Evolutionary conservation across 805 yeast species (phyloP), one percentile per base, ranked within the genome.

Genomic region (Ogataea ramenticola): DNA sequence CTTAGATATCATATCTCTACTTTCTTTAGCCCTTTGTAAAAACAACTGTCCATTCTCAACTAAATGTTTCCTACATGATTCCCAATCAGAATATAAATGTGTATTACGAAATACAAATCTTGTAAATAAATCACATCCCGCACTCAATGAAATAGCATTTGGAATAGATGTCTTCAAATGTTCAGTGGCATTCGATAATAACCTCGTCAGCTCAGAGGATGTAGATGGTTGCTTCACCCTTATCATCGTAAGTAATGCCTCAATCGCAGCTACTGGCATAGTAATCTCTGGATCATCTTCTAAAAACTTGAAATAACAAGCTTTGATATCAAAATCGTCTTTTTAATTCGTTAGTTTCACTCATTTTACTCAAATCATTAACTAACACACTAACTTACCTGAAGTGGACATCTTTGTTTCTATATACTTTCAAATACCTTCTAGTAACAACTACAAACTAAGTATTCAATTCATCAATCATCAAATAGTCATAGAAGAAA

Each of bases 221-320:
- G 99, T 93, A 10, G 88, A 75, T 8, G 99, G 97, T 60, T 88
- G 89, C 53, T 88, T 82, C 40, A 82, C 79, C 50, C 82, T 75
- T 26, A 91, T 66, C 65, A 93, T 75, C 9, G 93, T 85, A 24
- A 93, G 96, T 38, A 93, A 70, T 12, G 96, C 80, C 68, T 93
- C 98, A 57, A 93, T 93, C 31, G 99, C 99, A 36, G 99, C 99
- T 30, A 93, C 87, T 1, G 99, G 99, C 97, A 90, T 93, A 6
- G 99, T 90, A 80, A 93, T 86, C 45, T 93, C 98, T n/a, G 86
- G 74, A 65, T 93, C 97, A 41, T 89, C 96, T 52, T 77, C 79
- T 49, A 93, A 71, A 61, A 87, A 89, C 59, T 77, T 75, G 46
- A 87, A 72, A 60, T 93, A 93, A 0, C 91, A 79, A 53, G 78